Percentiles rank a stretch among this genome's conserved stretches.
Evolutionary conservation across 1,284 basidiomycete species (phyloP).

Genomic region (Cryptococcus sp.): DNA sequence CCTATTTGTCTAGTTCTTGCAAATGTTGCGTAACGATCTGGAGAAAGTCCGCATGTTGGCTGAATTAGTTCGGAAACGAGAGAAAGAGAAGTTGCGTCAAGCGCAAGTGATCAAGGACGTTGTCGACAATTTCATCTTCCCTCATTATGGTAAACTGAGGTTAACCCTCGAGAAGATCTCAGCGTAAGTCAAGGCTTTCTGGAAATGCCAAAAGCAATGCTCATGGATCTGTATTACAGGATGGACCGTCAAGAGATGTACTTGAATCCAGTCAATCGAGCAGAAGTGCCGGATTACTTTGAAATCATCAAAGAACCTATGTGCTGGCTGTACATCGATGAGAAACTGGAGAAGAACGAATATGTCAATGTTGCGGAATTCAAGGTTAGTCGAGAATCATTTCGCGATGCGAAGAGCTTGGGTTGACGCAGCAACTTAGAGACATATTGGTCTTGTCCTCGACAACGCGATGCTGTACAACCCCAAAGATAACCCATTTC

Average conservation of each 20-base stretch:
- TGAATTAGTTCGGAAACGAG: slow-evolving; percentile 75
- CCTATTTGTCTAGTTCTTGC: slow-evolving; percentile 62
- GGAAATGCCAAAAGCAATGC: slow-evolving; percentile 4
- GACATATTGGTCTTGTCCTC: slow-evolving; percentile 78
- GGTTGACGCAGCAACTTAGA: slow-evolving; percentile 54
- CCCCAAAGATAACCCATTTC: slow-evolving; percentile 68
- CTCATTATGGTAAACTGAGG: slow-evolving; percentile 65
- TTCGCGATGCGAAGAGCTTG: slow-evolving; percentile 1
- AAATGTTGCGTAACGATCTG: slow-evolving; percentile 74
- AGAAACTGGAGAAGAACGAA: slow-evolving; percentile 72
- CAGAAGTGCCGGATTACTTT: slow-evolving; percentile 88
- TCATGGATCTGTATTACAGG: slow-evolving; percentile 54
- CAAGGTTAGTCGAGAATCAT: slow-evolving; percentile 59
- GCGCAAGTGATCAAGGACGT: slow-evolving; percentile 69
- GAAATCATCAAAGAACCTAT: slow-evolving; percentile 84
- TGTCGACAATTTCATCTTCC: slow-evolving; percentile 67
- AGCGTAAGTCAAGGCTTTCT: slow-evolving; percentile 57
- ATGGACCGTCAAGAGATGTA: slow-evolving; percentile 75
- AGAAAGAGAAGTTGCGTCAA: slow-evolving; percentile 77
- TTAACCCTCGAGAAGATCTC: slow-evolving; percentile 69
- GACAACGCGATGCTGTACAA: slow-evolving; percentile 90
- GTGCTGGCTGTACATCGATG: slow-evolving; percentile 81
- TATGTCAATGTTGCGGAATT: slow-evolving; percentile 78
- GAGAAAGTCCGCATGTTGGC: slow-evolving; percentile 71
- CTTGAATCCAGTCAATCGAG: slow-evolving; percentile 73